Base-by-base conservation (phyloP, 73 alveolate species). In the Symbiodinium natans region DNA sequence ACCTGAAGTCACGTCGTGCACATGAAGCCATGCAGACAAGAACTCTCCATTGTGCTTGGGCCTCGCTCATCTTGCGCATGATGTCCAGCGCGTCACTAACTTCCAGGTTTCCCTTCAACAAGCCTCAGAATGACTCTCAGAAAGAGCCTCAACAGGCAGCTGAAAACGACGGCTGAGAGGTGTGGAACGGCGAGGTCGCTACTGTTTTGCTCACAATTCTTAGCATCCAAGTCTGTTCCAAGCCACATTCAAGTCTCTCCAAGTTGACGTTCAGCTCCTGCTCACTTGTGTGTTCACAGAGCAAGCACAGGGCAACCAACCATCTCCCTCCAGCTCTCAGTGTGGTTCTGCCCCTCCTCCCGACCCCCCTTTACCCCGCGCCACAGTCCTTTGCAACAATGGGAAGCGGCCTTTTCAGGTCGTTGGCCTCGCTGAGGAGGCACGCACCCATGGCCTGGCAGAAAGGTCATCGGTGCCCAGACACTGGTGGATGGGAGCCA, bases 51-150 rank as follows among this genome's bases (percentile, higher is more conserved):
- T n/a, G n/a, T n/a, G n/a, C n/a, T 27, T 25, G 80, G 36, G 86
- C 95, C 95, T 90, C 97, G 40, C 97, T 90, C 97, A 90, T 90
- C 88, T 90, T 90, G 75, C 97, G 97, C 52, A 90, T 73, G 88
- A 90, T 83, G 54, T 90, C 97, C n/a, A 90, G 83, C 29, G 97
- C 97, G 29, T 90, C 97, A 21, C 86, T 90, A 40, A 90, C 97
- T 42, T 90, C 97, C 88, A 90, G 52, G 77, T 90, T 73, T 48
- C 97, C 97, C 41, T 33, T 82, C 88, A 90, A 39, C 54, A 90
- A 31, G 40, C 97, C 97, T 88, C 41, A 46, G 21, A 13, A 9
- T 13, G 33, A 36, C 80, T 4, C 21, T 31, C 15, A 63, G 1
- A 23, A 25, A 63, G 9, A 1, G 40, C 13, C 6, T 9, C 59